Evolutionary conservation across 2,329 filamentous ascomycete genomes (phyloP).

Genomic region (Monosporascus sp.): DNA sequence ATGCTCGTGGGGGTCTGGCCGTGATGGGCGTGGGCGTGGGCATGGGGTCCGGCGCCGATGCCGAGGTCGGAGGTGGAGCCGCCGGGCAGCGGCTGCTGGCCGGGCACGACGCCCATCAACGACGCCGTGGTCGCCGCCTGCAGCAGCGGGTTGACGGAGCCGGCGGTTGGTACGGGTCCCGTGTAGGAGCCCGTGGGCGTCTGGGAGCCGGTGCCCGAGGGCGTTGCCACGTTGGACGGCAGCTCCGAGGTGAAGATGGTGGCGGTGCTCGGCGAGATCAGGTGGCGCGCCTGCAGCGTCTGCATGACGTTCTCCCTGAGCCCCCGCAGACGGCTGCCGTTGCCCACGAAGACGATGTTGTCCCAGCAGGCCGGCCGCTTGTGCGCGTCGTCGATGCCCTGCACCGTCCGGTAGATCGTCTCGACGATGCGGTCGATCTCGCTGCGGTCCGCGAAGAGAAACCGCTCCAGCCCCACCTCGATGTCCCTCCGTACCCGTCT

Average conservation of each 20-base stretch:
- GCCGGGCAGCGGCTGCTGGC: constrained; percentile 38
- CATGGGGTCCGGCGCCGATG: constrained; percentile 5
- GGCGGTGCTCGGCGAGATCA: constrained; percentile 85
- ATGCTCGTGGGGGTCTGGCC: constrained; percentile 77
- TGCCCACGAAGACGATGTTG: constrained; percentile 84
- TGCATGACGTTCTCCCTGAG: constrained; percentile 86
- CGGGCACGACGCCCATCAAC: constrained; percentile 39
- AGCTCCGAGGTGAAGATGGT: constrained; percentile 98
- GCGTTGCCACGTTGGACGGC: constrained; percentile 88
- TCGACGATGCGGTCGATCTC: constrained; percentile 81
- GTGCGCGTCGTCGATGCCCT: constrained; percentile 76
- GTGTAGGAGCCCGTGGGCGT: constrained; percentile 68
- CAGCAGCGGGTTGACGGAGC: constrained; percentile 78
- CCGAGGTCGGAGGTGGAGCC: constrained; percentile 34
- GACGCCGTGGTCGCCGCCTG: constrained; percentile 82
- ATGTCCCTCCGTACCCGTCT: constrained; percentile 61
- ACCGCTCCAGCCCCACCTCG: constrained; percentile 73
- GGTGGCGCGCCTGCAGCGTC: constrained; percentile 74
- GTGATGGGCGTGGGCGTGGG: constrained; percentile 48
- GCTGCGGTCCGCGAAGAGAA: constrained; percentile 61
- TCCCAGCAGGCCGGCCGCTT: constrained; percentile 90
- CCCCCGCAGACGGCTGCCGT: constrained; percentile 68
- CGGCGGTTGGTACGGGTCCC: constrained; percentile 46
- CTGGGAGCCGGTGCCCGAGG: constrained; percentile 83
- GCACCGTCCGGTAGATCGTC: constrained; percentile 77